Conservation (phyloP, 192 early-diverging fungal genomes). For the Coemansia sp. region DNA sequence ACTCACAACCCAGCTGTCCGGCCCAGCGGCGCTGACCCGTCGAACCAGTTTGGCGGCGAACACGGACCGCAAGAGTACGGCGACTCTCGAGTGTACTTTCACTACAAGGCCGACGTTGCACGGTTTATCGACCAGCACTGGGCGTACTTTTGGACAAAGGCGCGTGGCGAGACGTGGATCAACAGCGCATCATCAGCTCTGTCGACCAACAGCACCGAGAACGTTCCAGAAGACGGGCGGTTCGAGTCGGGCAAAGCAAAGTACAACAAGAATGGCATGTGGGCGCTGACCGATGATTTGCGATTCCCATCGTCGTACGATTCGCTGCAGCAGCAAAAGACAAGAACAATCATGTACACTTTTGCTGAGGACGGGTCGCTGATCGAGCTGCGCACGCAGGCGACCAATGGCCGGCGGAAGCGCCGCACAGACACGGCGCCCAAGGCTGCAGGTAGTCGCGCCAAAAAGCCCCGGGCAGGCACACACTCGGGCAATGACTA, state of each 20-base stretch:
- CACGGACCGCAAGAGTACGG: conserved; percentile 56
- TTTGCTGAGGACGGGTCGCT: conserved; percentile 54
- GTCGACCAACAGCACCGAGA: conserved; percentile 58
- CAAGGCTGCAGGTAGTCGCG: conserved; percentile 10
- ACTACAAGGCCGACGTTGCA: conserved; percentile 64
- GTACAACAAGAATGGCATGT: conserved; percentile 59
- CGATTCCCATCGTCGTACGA: conserved; percentile 57
- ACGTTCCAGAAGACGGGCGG: conserved; percentile 55
- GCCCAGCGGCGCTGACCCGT: conserved; percentile 26
- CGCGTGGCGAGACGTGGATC: conserved; percentile 62
- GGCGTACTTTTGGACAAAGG: conserved; percentile 67
- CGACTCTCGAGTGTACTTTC: conserved; percentile 53
- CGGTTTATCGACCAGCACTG: conserved; percentile 69
- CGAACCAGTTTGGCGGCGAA: conserved; percentile 51
- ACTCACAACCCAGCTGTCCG: conserved; percentile 50
- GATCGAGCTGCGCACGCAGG: conserved; percentile 45
- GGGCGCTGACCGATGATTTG: conserved; percentile 53
- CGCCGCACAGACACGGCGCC: conserved; percentile 35
- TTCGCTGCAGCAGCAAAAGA: conserved; percentile 56
- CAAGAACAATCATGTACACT: conserved; percentile 51
- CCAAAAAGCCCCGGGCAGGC: conserved; percentile 34
- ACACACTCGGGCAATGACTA: conserved; percentile 9
- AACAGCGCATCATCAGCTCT: conserved; percentile 62
- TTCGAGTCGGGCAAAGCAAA: conserved; percentile 60
- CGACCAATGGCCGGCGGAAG: conserved; percentile 41